Evolutionary conservation across 352 stramenopile genomes (phyloP).

Genomic region (Elongisporangium undulatum): DNA sequence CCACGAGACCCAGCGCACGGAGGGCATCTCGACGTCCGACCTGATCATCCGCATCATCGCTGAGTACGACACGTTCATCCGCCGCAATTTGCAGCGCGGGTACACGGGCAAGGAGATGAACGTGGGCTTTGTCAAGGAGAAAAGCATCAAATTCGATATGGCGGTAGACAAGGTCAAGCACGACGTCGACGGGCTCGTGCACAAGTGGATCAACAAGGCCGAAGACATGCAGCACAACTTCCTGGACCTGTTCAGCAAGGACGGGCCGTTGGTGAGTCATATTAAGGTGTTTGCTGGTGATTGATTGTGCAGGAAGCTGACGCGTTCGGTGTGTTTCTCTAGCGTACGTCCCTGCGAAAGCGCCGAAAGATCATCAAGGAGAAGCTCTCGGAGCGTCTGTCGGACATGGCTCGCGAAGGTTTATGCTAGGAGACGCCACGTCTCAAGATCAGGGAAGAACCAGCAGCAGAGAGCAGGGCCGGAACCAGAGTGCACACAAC

Average conservation of each 20-base stretch:
- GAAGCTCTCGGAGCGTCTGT: constrained; percentile 58
- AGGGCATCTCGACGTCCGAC: constrained; percentile 88
- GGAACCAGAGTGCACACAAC: background rate
- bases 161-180: constrained; percentile 79
- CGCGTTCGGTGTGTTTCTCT: constrained; percentile 3
- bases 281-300: background rate
- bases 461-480: background rate
- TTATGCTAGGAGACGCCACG: constrained; percentile 43
- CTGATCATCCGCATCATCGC: constrained; percentile 89
- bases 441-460: background rate
- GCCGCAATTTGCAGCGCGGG: constrained; percentile 82
- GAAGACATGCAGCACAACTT: constrained; percentile 80
- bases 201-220: constrained; percentile 75
- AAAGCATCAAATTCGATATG: constrained; percentile 88
- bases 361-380: constrained; percentile 83
- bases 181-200: constrained; percentile 68
- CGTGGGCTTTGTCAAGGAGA: constrained; percentile 85
- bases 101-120: constrained; percentile 93
- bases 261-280: constrained; percentile 61
- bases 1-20: constrained; percentile 81
- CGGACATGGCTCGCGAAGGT: constrained; percentile 72
- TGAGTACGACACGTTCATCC: constrained; percentile 92
- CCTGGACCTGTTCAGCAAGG: constrained; percentile 73
- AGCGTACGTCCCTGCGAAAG: constrained; percentile 74
- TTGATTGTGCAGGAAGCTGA: background rate